Evolutionary conservation across 2,329 filamentous ascomycete genomes (phyloP), one percentile per base, ranked within the genome.

Genomic region (Hypoxylon sp.): DNA sequence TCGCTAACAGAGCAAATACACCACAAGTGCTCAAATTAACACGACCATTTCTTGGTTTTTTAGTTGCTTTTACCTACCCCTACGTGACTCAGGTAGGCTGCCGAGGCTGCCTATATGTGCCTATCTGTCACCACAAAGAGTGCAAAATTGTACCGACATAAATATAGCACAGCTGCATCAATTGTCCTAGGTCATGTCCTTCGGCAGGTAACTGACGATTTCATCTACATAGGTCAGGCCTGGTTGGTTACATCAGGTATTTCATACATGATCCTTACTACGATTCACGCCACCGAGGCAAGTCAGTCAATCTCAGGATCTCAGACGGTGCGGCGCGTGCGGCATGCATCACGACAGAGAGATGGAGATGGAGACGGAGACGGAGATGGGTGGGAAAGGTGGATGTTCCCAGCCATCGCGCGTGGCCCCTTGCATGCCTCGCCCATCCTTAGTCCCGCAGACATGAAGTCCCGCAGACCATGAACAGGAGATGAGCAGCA

Each of bases 211-310:
- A 38, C 45, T 31, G 48, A 37, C 48, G 41, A 47, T 52, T 21
- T 13, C 23, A 26, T 48, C 38, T 35, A 33, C 17, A 42, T 55
- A n/a, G n/a, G n/a, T n/a, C n/a, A n/a, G n/a, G n/a, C n/a, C 38
- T 49, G 51, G 58, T 45, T 62, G 37, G 59, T 58, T 55, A 58
- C 58, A 62, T 58, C 35, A 46, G 38, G 53, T 57, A 60, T 58
- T 54, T 54, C 54, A 54, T 50, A 60, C 50, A 62, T 48, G 55
- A 58, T 55, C 58, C 54, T 46, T 17, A 24, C 11, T 33, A 33
- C 5, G 31, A 6, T 33, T n/a, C 29, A 33, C 29, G 15, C 29
- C 29, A n/a, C 15, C n/a, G 29, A 17, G 31, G 29, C 29, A 31
- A n/a, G 31, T 35, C 31, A 17, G n/a, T 35, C 31, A 48, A 55